These are phyloP conservation scores for Eleusine indica DNA, from an alignment of 176 grass and related monocot species.

Conservation along the genomic window DNA sequence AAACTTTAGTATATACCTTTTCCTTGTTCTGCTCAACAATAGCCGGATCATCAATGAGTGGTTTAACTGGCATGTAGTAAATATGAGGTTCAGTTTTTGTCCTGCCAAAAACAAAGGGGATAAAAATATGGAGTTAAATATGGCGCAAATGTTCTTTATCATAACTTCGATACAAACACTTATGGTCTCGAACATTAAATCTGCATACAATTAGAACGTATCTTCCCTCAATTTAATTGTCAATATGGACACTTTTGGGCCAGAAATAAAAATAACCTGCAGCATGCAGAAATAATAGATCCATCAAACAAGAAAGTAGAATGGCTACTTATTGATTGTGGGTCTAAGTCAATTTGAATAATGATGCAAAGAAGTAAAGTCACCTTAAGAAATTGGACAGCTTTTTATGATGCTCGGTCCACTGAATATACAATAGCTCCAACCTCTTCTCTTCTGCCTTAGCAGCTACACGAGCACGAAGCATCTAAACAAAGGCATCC, in stretches of 20 bases:
- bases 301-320: constrained; percentile 34
- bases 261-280: constrained; percentile 99
- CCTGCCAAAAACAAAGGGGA: constrained; percentile 57
- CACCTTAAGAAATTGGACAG: constrained; percentile 99
- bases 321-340: constrained; percentile 22
- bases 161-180: constrained; percentile 45
- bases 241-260: constrained; percentile 98
- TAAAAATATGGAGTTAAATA: constrained; percentile 36
- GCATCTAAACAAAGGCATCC: constrained; percentile 53
- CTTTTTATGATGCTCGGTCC: constrained; percentile 96
- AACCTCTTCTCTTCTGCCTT: constrained; percentile 93
- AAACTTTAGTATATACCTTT: constrained; percentile 52
- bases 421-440: constrained; percentile 89
- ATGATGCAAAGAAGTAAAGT: constrained; percentile 25
- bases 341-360: constrained; percentile 10
- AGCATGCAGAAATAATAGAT: constrained; percentile 46
- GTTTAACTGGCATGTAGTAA: constrained; percentile 89
- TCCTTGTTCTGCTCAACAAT: constrained; percentile 71
- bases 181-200: constrained; percentile 56
- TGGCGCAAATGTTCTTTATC: constrained; percentile 32
- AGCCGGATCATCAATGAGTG: constrained; percentile 68
- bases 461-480: constrained; percentile 91
- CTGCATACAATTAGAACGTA: constrained; percentile 76
- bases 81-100: constrained; percentile 92
- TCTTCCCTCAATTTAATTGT: constrained; percentile 98